Conservation (phyloP, 495 filamentous ascomycete species). For the Mycothermus thermophilus region DNA sequence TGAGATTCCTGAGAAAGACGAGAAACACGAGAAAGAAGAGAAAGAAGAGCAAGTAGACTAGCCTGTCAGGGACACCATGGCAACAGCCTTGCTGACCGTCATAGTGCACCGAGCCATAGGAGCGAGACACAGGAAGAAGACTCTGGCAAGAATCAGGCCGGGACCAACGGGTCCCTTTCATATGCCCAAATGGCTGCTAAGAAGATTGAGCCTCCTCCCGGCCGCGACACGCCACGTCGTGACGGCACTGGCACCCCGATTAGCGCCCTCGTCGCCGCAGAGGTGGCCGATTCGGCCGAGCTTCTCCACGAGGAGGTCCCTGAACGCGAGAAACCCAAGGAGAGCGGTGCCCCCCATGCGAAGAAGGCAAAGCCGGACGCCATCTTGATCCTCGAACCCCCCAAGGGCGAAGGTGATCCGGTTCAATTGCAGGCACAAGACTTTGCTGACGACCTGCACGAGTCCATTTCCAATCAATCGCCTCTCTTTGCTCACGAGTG, state of each 20-base stretch:
- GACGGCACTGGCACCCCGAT: slow-evolving; percentile 13
- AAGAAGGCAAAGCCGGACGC: slow-evolving; percentile 2
- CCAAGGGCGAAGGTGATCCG: slow-evolving; percentile 3
- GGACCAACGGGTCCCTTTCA: neutral
- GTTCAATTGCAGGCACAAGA: neutral
- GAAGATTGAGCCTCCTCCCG: slow-evolving; percentile 2
- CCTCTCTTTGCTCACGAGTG: slow-evolving; percentile 37
- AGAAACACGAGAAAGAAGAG: slow-evolving; percentile 10
- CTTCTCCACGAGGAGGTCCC: slow-evolving; percentile 21
- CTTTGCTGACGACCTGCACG: slow-evolving; percentile 7
- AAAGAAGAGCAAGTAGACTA: slow-evolving; percentile 7
- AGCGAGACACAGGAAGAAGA: neutral
- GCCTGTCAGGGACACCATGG: too few species aligned
- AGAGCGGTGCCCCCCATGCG: slow-evolving; percentile 18
- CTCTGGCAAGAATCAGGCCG: neutral
- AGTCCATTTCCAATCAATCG: slow-evolving; percentile 15
- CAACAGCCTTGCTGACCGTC: neutral
- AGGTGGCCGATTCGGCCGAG: slow-evolving; percentile 31
- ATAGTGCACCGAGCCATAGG: neutral
- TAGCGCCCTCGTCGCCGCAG: slow-evolving; percentile 19
- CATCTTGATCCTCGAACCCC: slow-evolving; percentile 7
- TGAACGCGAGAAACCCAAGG: slow-evolving; percentile 17
- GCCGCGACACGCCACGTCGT: neutral
- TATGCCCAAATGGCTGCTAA: slow-evolving; percentile 2
- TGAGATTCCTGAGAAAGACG: too few species aligned